These are phyloP conservation scores for Alternaria infectoria DNA, from an alignment of 2,329 filamentous ascomycete species.

Conservation along the genomic window DNA sequence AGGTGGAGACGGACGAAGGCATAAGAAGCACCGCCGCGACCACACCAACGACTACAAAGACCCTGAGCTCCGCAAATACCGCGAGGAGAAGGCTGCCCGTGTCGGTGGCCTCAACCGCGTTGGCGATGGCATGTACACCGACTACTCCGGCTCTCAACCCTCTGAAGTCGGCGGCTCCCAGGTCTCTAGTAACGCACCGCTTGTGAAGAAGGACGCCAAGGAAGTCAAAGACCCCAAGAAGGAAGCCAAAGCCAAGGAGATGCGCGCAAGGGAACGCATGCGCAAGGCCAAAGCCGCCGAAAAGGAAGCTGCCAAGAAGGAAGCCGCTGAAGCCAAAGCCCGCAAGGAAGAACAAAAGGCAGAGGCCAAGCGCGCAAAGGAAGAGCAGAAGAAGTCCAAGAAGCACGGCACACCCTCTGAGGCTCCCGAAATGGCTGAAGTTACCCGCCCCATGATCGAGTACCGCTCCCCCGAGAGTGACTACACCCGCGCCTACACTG, in stretches of 20 bases:
- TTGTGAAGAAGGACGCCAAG: conserved; percentile 53
- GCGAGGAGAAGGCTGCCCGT: conserved; percentile 81
- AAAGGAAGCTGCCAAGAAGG: conserved; percentile 43
- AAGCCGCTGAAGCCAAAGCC: conserved; percentile 51
- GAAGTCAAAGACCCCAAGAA: conserved; percentile 46
- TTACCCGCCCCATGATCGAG: conserved; percentile 31
- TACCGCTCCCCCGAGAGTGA: conserved; percentile 22
- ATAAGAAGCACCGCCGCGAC: conserved; percentile 58
- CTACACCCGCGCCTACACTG: conserved; percentile 33
- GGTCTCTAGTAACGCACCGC: conserved; percentile 46
- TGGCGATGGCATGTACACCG: conserved; percentile 79
- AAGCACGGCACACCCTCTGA: conserved; percentile 42
- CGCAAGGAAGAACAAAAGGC: conserved; percentile 51
- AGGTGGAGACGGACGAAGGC: conserved; percentile 46
- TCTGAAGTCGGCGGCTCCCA: conserved; percentile 62
- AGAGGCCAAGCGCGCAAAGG: conserved; percentile 46
- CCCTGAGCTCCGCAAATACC: conserved; percentile 78
- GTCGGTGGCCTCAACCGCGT: conserved; percentile 89
- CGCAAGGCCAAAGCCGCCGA: conserved; percentile 53
- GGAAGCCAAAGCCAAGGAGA: conserved; percentile 47
- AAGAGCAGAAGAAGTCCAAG: conserved; percentile 53
- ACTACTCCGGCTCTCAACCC: conserved; percentile 71
- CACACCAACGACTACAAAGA: conserved; percentile 60
- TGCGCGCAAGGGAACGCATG: conserved; percentile 58
- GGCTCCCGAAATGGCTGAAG: conserved; percentile 37